Conservation (phyloP, 345 rosid species). For the Xanthoceras sorbifolium region DNA sequence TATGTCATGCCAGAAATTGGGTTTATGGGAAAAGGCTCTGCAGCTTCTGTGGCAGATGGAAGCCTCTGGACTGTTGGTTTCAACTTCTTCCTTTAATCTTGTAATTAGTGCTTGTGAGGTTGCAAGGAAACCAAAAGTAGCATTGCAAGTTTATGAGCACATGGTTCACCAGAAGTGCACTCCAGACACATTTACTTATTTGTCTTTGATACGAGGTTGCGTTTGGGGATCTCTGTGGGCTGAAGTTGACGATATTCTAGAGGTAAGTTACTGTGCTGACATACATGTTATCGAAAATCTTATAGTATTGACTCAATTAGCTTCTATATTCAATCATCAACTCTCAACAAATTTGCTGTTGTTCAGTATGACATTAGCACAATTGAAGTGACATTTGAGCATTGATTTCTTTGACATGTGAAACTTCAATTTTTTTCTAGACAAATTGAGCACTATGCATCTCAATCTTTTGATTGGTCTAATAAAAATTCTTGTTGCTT, state of each 20-base stretch:
- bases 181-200: slow-evolving; percentile 69
- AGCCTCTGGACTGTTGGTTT: slow-evolving; percentile 47
- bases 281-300: not conserved
- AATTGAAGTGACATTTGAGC: not conserved
- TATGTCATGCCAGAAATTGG: slow-evolving; percentile 76
- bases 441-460: not conserved
- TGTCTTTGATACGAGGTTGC: slow-evolving; percentile 67
- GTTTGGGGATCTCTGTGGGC: slow-evolving; percentile 83
- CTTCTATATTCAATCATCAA: not conserved
- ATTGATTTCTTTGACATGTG: not conserved
- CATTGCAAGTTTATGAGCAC: slow-evolving; percentile 70
- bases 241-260: slow-evolving; percentile 60
- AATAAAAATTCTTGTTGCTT: no score
- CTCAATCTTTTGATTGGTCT: no score
- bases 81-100: slow-evolving; percentile 62
- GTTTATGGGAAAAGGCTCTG: slow-evolving; percentile 74
- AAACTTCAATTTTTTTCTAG: not conserved
- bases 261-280: slow-evolving; percentile 37
- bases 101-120: slow-evolving; percentile 68
- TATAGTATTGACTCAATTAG: not conserved
- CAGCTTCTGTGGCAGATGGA: slow-evolving; percentile 81
- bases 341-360: not conserved
- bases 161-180: slow-evolving; percentile 54
- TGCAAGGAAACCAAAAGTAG: slow-evolving; percentile 68
- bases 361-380: not conserved